These are phyloP conservation scores for Musa balbisiana DNA, from an alignment of 202 grass and related monocot species.

Conservation along the genomic window DNA sequence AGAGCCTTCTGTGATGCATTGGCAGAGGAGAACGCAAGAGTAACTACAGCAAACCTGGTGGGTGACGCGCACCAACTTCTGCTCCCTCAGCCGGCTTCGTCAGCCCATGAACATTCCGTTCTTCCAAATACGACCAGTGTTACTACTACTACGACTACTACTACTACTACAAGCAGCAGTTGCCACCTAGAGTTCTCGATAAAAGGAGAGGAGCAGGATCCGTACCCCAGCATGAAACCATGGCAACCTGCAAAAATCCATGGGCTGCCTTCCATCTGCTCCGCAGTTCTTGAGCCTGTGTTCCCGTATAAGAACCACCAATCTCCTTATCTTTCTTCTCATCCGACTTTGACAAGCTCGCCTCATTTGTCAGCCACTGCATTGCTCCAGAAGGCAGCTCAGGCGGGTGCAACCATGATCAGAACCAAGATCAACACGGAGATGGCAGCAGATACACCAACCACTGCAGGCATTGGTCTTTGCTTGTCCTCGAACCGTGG, in stretches of 20 bases:
- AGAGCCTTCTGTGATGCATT: slow-evolving; percentile 11
- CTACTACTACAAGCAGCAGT: neutral
- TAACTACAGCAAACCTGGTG: neutral
- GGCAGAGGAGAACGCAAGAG: slow-evolving; percentile 7
- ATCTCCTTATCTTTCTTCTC: no score
- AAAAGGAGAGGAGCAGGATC: slow-evolving; percentile 9
- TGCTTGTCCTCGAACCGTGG: neutral
- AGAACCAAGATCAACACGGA: neutral
- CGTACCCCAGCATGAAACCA: neutral
- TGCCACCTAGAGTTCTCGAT: neutral
- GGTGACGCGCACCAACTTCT: neutral
- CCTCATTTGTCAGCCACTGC: slow-evolving; percentile 10
- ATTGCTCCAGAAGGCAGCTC: slow-evolving; percentile 13
- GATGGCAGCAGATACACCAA: neutral
- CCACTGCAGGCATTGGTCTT: neutral
- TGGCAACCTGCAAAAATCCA: neutral
- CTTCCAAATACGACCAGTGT: neutral
- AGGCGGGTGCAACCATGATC: slow-evolving; percentile 4
- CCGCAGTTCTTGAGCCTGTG: neutral
- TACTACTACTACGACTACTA: no score
- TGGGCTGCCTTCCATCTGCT: neutral
- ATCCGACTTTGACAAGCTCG: neutral
- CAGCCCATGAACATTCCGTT: neutral
- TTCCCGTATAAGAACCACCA: neutral
- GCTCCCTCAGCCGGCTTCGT: neutral